Evolutionary conservation across 208 protist genomes (phyloP), one percentile per base, ranked within the genome.

Genomic region (Strigomonas culicis): DNA sequence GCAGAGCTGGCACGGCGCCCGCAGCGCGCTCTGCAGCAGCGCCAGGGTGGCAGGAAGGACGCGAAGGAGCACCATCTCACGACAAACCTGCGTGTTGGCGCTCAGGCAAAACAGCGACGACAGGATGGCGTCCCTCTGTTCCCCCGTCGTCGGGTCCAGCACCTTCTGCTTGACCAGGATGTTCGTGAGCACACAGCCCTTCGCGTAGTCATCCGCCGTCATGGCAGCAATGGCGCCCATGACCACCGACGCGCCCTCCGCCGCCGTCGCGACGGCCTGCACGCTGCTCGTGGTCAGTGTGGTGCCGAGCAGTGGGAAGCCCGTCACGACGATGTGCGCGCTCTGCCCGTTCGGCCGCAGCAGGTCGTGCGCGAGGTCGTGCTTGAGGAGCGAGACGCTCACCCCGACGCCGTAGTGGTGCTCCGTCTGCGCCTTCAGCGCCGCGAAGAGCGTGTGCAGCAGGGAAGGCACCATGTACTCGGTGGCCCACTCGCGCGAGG

Each of bases 351-450:
- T 34, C 30, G 34, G 52, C 25, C 46, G 31, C 10, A 84, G 63
- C n/a, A 84, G 56, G 46, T 84, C 79, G 27, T 66, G 60, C 47
- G 61, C 69, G 25, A 78, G 66, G 62, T 84, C 79, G 34, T 76
- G 70, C 47, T 80, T 79, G 59, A 84, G 31, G 39, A 84, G 43
- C 32, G 66, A 39, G 10, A 39, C 34, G 34, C 34, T 39, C 7
- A 39, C 34, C 4, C 7, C 4, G 34, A 39, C 34, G 34, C 34
- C 34, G 34, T 13, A 39, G 34, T 39, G 34, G 7, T 10, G 34
- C 34, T 39, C 34, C 34, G 34, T 39, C 34, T 39, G 4, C 34
- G 7, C 34, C 10, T 39, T 39, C 7, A 39, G 10, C 34, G 34
- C 34, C 34, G 4, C 10, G 34, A 39, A 39, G 34, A 39, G 34